These are phyloP conservation scores for Alternaria ethzedia DNA, from an alignment of 2,329 filamentous ascomycete genomes.

Conservation along the genomic window DNA sequence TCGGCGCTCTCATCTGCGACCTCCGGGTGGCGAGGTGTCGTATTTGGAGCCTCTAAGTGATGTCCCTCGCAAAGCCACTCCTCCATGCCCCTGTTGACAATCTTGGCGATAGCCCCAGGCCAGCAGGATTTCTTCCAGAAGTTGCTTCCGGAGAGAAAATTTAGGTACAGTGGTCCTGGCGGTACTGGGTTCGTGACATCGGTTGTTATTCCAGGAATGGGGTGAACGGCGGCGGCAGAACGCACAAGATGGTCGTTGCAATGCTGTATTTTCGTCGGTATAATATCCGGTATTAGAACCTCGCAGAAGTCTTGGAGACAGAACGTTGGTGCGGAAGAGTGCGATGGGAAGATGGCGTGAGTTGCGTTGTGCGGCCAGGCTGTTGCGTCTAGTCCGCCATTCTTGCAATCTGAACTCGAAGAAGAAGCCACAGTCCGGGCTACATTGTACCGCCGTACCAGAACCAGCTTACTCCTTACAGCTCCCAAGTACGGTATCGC, in stretches of 20 bases:
- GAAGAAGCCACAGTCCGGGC: background rate
- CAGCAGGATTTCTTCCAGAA: slow-evolving; percentile 93
- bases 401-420: background rate
- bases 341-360: slow-evolving; percentile 72
- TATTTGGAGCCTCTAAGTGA: slow-evolving; percentile 36
- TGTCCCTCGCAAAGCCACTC: slow-evolving; percentile 64
- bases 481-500: slow-evolving; percentile 77
- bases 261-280: slow-evolving; percentile 79
- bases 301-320: slow-evolving; percentile 96
- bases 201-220: slow-evolving; percentile 50
- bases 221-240: slow-evolving; percentile 54
- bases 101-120: slow-evolving; percentile 89
- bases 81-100: slow-evolving; percentile 79
- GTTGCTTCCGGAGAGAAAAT: slow-evolving; percentile 89
- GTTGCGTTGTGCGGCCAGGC: slow-evolving; percentile 89
- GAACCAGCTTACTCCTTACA: slow-evolving; percentile 79
- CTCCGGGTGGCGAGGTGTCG: slow-evolving; percentile 15
- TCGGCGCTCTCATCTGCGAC: slow-evolving; percentile 21
- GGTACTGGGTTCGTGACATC: slow-evolving; percentile 51
- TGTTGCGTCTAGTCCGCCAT: slow-evolving; percentile 62
- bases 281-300: slow-evolving; percentile 74
- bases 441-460: slow-evolving; percentile 80
- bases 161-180: slow-evolving; percentile 76
- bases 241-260: slow-evolving; percentile 78
- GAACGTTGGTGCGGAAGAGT: slow-evolving; percentile 51